A percentile compares a stretch with the other conserved stretches of the same genome.
Conservation (phyloP, 345 rosid genomes). For the Rhizophora apiculata region DNA sequence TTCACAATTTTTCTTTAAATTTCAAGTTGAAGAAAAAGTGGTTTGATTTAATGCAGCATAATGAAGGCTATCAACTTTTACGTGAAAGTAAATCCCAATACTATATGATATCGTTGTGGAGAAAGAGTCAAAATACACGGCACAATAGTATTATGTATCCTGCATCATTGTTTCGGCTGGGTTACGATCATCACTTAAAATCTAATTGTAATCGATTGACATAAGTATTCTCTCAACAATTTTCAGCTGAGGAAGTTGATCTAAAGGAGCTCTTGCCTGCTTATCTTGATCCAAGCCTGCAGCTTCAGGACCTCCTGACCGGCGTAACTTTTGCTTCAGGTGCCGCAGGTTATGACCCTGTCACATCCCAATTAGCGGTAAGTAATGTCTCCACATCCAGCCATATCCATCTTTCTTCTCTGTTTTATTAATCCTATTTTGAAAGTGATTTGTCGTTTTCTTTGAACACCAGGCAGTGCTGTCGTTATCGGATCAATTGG, state of each 20-base stretch:
- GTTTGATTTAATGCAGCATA: too few species aligned
- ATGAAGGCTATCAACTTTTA: too few species aligned
- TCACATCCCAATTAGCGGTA: conserved; percentile 44
- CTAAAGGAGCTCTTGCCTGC: conserved; percentile 50
- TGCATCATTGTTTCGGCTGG: too few species aligned
- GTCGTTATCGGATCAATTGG: conserved; percentile 46
- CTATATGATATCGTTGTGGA: too few species aligned
- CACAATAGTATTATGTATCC: too few species aligned
- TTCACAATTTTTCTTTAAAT: neutral
- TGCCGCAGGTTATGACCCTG: conserved; percentile 53
- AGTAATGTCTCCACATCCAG: neutral
- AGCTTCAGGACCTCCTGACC: conserved; percentile 49
- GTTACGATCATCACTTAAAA: too few species aligned
- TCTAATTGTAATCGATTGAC: too few species aligned
- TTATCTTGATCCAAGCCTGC: conserved; percentile 47
- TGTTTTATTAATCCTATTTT: neutral
- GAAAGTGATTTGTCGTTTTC: neutral
- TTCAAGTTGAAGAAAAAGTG: too few species aligned
- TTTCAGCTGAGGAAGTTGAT: conserved; percentile 49
- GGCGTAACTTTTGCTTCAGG: conserved; percentile 69
- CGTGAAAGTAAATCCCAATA: too few species aligned
- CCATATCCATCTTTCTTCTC: neutral
- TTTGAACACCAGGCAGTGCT: conserved; percentile 34
- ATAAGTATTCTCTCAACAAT: too few species aligned
- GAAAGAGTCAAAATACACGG: too few species aligned